Percentiles rank a stretch among this genome's conserved stretches.
phyloP scores from a whole-genome alignment of 1,284 basidiomycete genomes.

The Grifola frondosa region DNA sequence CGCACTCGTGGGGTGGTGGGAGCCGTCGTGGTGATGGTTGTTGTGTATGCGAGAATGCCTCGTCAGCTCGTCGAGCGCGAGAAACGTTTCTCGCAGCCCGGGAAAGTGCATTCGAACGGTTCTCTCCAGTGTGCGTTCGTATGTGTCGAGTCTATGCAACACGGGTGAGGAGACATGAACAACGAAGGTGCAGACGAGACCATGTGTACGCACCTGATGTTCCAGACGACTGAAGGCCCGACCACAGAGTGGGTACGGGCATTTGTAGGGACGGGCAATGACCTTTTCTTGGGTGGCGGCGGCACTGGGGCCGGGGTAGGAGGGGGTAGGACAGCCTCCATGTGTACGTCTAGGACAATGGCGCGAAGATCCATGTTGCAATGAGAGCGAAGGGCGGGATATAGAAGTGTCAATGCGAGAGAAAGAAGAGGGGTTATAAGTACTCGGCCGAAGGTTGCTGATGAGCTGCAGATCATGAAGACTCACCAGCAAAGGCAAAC shows the following conservation, averaged over 20 bases:
- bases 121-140: conserved; percentile 97
- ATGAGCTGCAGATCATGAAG: conserved; percentile 13
- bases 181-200: conserved; percentile 5
- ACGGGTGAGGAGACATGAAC: conserved; percentile 14
- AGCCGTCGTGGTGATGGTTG: conserved; percentile 43
- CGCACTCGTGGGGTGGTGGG: conserved; percentile 20
- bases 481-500: conserved; percentile 6
- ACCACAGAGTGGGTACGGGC: conserved; percentile 89
- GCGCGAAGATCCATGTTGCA: conserved; percentile 18
- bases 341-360: conserved; percentile 17
- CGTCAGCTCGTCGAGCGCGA: conserved; percentile 95
- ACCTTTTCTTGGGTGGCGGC: conserved; percentile 46
- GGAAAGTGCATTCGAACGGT: conserved; percentile 93
- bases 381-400: conserved; percentile 3
- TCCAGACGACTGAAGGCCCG: conserved; percentile 89
- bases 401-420: too few relatives aligned
- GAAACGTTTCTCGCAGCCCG: conserved; percentile 97
- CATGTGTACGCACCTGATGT: conserved; percentile 77
- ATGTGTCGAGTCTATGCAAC: conserved; percentile 87
- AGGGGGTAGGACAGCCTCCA: conserved; percentile 18
- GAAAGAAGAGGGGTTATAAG: conserved; percentile 17
- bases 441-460: conserved; percentile 10
- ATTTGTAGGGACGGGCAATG: conserved; percentile 87
- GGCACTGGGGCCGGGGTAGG: conserved; percentile 29
- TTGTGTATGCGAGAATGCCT: conserved; percentile 93